These are phyloP conservation scores for Rhizopogon rudus DNA, from an alignment of 768 basidiomycete species.

Conservation along the genomic window DNA sequence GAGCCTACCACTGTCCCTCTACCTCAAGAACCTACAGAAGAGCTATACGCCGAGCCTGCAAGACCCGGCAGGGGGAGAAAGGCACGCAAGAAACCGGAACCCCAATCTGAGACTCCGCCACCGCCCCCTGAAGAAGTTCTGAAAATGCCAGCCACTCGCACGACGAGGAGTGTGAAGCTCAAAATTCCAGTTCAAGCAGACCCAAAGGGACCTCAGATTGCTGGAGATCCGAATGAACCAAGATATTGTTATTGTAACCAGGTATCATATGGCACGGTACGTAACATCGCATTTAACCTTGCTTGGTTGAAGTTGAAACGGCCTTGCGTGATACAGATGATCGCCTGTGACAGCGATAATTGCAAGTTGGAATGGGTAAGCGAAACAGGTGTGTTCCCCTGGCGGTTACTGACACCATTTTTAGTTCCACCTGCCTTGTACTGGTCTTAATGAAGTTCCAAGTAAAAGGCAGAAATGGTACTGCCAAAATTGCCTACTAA, in stretches of 20 bases:
- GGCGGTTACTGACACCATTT: background rate
- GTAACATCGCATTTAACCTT: constrained; percentile 15
- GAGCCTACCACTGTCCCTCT: constrained; percentile 16
- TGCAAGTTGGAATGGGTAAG: constrained; percentile 85
- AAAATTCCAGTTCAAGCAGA: constrained; percentile 30
- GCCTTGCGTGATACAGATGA: constrained; percentile 52
- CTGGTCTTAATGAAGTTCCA: constrained; percentile 54
- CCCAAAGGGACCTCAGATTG: constrained; percentile 13
- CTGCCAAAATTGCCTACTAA: constrained; percentile 56
- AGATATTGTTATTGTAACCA: constrained; percentile 82
- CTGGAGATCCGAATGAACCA: constrained; percentile 43
- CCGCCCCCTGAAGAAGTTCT: constrained; percentile 4
- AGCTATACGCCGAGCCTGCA: constrained; percentile 10
- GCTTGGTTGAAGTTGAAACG: constrained; percentile 6
- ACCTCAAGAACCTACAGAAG: constrained; percentile 11
- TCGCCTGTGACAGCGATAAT: constrained; percentile 70
- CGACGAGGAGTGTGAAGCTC: constrained; percentile 26
- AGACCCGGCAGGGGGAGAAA: constrained; percentile 21
- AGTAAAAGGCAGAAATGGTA: constrained; percentile 60
- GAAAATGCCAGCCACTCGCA: constrained; percentile 7
- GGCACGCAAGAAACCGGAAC: constrained; percentile 15
- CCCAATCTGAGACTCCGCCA: background rate
- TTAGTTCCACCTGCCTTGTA: constrained; percentile 73
- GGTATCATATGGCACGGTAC: constrained; percentile 74
- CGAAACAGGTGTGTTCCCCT: constrained; percentile 4